Percentiles rank a stretch among this genome's conserved stretches.
Evolutionary conservation across 495 filamentous ascomycete species (phyloP).

Genomic region (Aspergillus steynii): DNA sequence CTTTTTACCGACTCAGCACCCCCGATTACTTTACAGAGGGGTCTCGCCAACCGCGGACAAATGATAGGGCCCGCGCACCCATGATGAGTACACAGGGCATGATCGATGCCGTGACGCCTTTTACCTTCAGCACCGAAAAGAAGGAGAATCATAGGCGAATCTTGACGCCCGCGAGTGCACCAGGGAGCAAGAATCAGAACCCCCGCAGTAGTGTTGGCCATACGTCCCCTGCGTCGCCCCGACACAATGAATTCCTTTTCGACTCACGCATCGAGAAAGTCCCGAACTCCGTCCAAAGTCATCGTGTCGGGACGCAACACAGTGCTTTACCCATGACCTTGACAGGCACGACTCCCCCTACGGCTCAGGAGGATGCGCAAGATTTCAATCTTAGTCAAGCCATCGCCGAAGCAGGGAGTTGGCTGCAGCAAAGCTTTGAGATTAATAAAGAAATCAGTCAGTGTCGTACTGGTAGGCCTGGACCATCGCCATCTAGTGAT

Average conservation of each 20-base stretch:
- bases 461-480: slow-evolving; percentile 14
- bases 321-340: slow-evolving; percentile 33
- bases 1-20: slow-evolving; percentile 29
- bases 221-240: slow-evolving; percentile 11
- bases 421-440: slow-evolving; percentile 46
- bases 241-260: slow-evolving; percentile 1
- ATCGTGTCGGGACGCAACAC: slow-evolving; percentile 11
- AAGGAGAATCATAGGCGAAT: slow-evolving; percentile 20
- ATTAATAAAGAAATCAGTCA: slow-evolving; percentile 31
- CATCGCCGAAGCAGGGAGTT: slow-evolving; percentile 47
- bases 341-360: slow-evolving; percentile 35
- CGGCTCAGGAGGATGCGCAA: slow-evolving; percentile 43
- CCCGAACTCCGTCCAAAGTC: slow-evolving; percentile 2
- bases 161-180: slow-evolving; percentile 14
- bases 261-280: slow-evolving; percentile 4
- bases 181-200: slow-evolving; percentile 19
- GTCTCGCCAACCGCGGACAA: slow-evolving; percentile 3
- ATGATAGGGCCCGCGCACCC: slow-evolving; percentile 21
- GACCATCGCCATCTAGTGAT: slow-evolving; percentile 12
- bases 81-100: slow-evolving; percentile 52
- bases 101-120: slow-evolving; percentile 51
- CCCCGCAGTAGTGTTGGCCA: slow-evolving; percentile 8
- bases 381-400: slow-evolving; percentile 45
- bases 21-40: slow-evolving; percentile 9
- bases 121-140: slow-evolving; percentile 46